phyloP scores from a whole-genome alignment of 1,284 basidiomycete genomes.

The Ceratobasidium sp. region DNA sequence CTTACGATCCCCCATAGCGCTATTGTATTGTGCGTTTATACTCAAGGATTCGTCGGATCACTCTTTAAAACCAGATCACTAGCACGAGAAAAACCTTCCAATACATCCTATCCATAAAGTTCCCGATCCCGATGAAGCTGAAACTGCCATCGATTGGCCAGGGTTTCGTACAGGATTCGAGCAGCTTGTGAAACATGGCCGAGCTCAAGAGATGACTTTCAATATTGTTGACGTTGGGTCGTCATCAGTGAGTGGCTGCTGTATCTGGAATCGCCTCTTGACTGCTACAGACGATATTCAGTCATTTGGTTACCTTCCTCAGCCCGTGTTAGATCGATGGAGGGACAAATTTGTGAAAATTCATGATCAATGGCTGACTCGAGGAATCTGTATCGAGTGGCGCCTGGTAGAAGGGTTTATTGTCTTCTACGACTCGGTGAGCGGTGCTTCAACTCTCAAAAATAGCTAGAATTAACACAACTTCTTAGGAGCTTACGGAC shows the following conservation, averaged over 20 bases:
- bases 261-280: background rate
- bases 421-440: background rate
- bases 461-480: background rate
- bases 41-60: background rate
- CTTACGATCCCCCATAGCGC: background rate
- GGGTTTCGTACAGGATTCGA: background rate
- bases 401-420: background rate
- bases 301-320: background rate
- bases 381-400: background rate
- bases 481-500: background rate
- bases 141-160: slow-evolving; percentile 5
- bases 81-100: slow-evolving; percentile 15
- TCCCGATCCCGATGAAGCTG: slow-evolving; percentile 4
- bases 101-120: background rate
- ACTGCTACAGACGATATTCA: background rate
- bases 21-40: background rate
- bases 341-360: background rate
- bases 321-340: background rate
- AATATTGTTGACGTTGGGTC: background rate
- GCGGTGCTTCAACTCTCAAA: background rate
- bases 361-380: background rate
- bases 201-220: background rate
- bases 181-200: background rate
- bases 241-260: background rate
- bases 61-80: background rate